phyloP scores from a whole-genome alignment of 768 basidiomycete species.

The Kwoniella shandongensis region DNA sequence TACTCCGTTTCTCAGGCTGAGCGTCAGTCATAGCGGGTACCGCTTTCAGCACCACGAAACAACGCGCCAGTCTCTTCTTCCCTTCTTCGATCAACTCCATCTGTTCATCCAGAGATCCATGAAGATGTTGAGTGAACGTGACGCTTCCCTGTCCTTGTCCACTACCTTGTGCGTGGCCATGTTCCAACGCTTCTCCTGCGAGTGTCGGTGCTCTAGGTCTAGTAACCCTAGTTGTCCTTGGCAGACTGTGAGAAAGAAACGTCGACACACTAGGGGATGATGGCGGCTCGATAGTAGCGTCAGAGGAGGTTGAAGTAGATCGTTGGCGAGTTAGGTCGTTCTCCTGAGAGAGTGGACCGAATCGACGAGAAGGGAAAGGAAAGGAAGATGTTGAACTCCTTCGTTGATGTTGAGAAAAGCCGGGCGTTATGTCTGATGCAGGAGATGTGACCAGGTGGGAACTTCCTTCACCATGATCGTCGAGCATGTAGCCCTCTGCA shows the following conservation, averaged over 20 bases:
- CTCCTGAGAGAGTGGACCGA: too few relatives aligned
- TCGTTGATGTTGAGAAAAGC: neutral
- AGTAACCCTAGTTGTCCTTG: constrained; percentile 9
- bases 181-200: constrained; percentile 46
- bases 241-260: constrained; percentile 7
- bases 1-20: neutral
- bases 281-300: constrained; percentile 3
- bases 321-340: neutral
- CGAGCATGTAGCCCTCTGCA: constrained; percentile 3
- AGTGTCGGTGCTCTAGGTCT: constrained; percentile 41
- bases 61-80: constrained; percentile 14
- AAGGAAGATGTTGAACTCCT: constrained; percentile 11
- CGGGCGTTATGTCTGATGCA: neutral
- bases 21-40: constrained; percentile 11
- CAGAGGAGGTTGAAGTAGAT: neutral
- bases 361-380: constrained; percentile 8
- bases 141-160: neutral
- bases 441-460: neutral
- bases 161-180: constrained; percentile 13
- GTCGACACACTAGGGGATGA: constrained; percentile 19
- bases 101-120: constrained; percentile 3
- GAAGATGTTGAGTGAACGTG: neutral
- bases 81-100: neutral
- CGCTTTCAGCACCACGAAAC: constrained; percentile 29
- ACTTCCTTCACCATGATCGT: neutral